Evolutionary conservation across 441 rosid species (phyloP).

Genomic region (Mallotus repandus): DNA sequence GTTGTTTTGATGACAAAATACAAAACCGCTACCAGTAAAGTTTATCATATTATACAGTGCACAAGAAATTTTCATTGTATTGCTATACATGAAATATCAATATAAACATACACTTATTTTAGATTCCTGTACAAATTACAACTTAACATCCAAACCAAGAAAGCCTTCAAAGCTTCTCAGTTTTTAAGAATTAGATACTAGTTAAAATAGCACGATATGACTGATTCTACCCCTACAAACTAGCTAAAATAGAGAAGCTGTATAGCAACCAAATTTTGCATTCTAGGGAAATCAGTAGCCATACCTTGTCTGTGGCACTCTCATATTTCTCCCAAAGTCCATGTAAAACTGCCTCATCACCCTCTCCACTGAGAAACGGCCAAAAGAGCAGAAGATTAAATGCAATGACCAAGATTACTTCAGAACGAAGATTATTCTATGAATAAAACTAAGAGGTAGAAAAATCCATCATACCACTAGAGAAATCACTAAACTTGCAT

Average conservation of each 20-base stretch:
- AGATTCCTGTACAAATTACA: background rate
- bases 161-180: background rate
- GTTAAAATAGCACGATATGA: background rate
- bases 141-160: background rate
- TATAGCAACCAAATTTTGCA: background rate
- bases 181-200: conserved; percentile 4
- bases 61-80: background rate
- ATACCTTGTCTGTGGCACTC: conserved; percentile 48
- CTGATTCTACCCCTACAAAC: background rate
- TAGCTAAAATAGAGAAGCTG: background rate
- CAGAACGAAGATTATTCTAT: background rate
- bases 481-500: background rate
- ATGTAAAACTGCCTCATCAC: conserved; percentile 58
- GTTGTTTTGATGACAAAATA: background rate
- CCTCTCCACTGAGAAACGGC: conserved; percentile 47
- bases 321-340: conserved; percentile 65
- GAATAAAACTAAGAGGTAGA: background rate
- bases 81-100: background rate
- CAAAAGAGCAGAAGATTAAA: background rate
- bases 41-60: background rate
- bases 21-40: background rate
- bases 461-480: background rate
- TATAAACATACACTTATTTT: no score
- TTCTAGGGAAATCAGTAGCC: background rate
- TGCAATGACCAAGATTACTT: background rate